Conservation (phyloP, 2,329 filamentous ascomycete species). For the Phyllosticta ampelicida region DNA sequence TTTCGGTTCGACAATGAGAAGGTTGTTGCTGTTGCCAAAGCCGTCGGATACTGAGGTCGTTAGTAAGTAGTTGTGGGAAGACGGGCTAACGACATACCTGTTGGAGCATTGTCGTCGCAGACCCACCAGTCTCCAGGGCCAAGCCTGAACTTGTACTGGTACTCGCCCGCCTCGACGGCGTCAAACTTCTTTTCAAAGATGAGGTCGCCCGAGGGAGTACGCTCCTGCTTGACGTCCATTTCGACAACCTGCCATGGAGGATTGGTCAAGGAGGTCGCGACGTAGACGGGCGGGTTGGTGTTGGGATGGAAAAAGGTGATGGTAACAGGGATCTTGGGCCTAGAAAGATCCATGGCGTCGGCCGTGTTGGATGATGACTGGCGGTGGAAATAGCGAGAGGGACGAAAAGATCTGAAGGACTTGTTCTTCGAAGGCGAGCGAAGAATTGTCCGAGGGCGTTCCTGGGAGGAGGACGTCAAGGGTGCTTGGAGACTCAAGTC, state of each 20-base stretch:
- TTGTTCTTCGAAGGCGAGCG: not conserved
- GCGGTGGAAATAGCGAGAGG: slow-evolving; percentile 4
- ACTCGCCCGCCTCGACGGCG: slow-evolving; percentile 45
- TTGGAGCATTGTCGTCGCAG: slow-evolving; percentile 51
- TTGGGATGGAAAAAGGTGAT: slow-evolving; percentile 53
- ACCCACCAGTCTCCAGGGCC: slow-evolving; percentile 60
- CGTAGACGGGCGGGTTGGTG: slow-evolving; percentile 55
- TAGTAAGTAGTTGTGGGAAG: slow-evolving; percentile 11
- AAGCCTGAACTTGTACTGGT: slow-evolving; percentile 67
- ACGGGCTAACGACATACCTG: slow-evolving; percentile 34
- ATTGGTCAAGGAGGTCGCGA: slow-evolving; percentile 58
- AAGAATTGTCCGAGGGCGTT: slow-evolving; percentile 3
- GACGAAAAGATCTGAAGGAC: slow-evolving; percentile 5
- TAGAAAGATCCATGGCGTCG: slow-evolving; percentile 6
- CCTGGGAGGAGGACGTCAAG: not conserved
- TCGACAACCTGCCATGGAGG: slow-evolving; percentile 57
- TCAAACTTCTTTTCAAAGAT: slow-evolving; percentile 48
- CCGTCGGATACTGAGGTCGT: slow-evolving; percentile 37
- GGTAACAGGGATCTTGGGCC: slow-evolving; percentile 28
- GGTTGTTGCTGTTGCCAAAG: slow-evolving; percentile 45
- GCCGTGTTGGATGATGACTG: not conserved
- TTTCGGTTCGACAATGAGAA: slow-evolving; percentile 27
- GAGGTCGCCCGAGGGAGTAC: slow-evolving; percentile 42
- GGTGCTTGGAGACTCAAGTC: not conserved
- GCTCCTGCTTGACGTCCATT: slow-evolving; percentile 44